Evolutionary conservation across 768 basidiomycete genomes (phyloP).

Genomic region (Chalciporus piperatus): DNA sequence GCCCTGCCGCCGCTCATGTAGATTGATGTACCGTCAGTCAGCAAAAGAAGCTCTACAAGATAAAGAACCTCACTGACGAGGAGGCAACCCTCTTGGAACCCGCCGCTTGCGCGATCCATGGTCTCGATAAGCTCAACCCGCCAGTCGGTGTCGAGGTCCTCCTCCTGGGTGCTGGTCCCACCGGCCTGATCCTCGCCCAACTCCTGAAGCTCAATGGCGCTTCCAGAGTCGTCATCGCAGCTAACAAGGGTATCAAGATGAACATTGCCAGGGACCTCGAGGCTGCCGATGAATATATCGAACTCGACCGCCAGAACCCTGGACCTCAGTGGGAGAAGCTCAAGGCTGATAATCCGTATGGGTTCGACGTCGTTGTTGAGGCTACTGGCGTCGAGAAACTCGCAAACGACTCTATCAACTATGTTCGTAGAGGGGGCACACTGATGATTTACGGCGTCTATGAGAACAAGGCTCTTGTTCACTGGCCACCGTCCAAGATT

Average conservation of each 20-base stretch:
- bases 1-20: neutral
- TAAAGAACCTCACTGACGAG: slow-evolving; percentile 82
- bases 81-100: slow-evolving; percentile 89
- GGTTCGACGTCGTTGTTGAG: slow-evolving; percentile 84
- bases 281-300: slow-evolving; percentile 82
- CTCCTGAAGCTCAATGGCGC: slow-evolving; percentile 87
- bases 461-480: slow-evolving; percentile 77
- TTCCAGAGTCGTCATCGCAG: slow-evolving; percentile 74
- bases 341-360: slow-evolving; percentile 79
- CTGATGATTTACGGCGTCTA: slow-evolving; percentile 91
- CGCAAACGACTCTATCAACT: slow-evolving; percentile 87
- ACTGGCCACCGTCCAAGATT: slow-evolving; percentile 86
- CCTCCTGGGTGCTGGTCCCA: slow-evolving; percentile 87
- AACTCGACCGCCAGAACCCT: slow-evolving; percentile 74
- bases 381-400: slow-evolving; percentile 83
- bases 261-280: slow-evolving; percentile 78
- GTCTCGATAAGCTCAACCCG: slow-evolving; percentile 82
- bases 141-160: slow-evolving; percentile 84
- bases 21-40: slow-evolving; percentile 36
- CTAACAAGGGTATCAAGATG: slow-evolving; percentile 90
- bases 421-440: slow-evolving; percentile 81
- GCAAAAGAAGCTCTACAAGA: slow-evolving; percentile 80
- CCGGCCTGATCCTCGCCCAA: slow-evolving; percentile 87
- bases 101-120: slow-evolving; percentile 88
- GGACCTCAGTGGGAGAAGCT: slow-evolving; percentile 77